Evolutionary conservation across 2,329 filamentous ascomycete genomes (phyloP).

Genomic region (Xylaria sp.): DNA sequence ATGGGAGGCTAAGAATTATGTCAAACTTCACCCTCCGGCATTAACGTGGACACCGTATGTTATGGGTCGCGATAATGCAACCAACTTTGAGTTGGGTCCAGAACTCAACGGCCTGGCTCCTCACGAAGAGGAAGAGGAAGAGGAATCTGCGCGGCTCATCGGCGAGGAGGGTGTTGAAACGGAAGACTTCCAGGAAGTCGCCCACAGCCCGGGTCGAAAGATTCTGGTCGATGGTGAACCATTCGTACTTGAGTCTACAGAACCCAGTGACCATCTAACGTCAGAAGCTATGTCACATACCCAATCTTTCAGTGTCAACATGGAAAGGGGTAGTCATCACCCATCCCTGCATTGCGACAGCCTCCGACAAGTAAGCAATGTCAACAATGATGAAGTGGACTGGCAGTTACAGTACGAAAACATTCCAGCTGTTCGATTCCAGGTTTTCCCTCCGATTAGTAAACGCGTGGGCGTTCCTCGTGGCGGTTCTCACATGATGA

Average conservation of each 20-base stretch:
- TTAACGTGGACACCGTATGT: slow-evolving; percentile 96
- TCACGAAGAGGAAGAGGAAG: slow-evolving; percentile 65
- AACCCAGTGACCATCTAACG: slow-evolving; percentile 33
- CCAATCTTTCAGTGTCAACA: slow-evolving; percentile 28
- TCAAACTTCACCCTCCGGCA: slow-evolving; percentile 72
- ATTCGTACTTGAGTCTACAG: slow-evolving; percentile 37
- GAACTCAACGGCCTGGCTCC: slow-evolving; percentile 81
- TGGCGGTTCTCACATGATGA: slow-evolving; percentile 37
- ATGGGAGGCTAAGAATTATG: slow-evolving; percentile 84
- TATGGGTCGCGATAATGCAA: slow-evolving; percentile 81
- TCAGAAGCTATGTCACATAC: slow-evolving; percentile 16
- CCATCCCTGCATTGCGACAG: slow-evolving; percentile 19
- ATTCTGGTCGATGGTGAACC: slow-evolving; percentile 24
- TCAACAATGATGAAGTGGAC: slow-evolving; percentile 30
- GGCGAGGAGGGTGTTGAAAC: slow-evolving; percentile 31
- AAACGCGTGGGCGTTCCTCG: slow-evolving; percentile 46
- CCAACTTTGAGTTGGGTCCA: slow-evolving; percentile 77
- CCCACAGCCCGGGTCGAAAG: slow-evolving; percentile 28
- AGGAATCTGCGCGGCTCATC: slow-evolving; percentile 33
- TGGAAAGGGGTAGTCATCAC: slow-evolving; percentile 21
- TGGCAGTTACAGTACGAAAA: slow-evolving; percentile 47
- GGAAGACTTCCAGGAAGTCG: slow-evolving; percentile 28
- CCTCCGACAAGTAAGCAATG: slow-evolving; percentile 12
- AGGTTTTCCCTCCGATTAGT: slow-evolving; percentile 66
- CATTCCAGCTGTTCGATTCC: slow-evolving; percentile 68